Percentiles rank a stretch among this genome's conserved stretches.
phyloP scores from a whole-genome alignment of 176 grass and related monocot genomes.

The Eragrostis curvula region DNA sequence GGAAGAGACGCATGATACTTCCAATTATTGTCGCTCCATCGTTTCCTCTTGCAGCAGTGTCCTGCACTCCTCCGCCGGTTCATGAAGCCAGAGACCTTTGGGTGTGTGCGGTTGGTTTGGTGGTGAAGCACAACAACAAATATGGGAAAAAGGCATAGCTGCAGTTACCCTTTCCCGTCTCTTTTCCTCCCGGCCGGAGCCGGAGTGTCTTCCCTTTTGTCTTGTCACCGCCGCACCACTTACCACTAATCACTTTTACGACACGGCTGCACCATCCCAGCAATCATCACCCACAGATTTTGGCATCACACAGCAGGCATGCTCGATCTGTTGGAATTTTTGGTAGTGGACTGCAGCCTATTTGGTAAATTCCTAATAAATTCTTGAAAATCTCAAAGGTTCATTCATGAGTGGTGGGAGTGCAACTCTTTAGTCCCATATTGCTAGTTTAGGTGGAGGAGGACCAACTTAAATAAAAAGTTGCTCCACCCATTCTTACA shows the following conservation, averaged over 20 bases:
- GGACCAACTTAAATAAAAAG: too few species aligned
- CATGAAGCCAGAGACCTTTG: not conserved
- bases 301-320: not conserved
- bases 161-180: not conserved
- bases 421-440: too few species aligned
- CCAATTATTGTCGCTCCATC: slow-evolving; percentile 31
- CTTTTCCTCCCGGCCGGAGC: not conserved
- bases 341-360: too few species aligned
- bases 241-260: not conserved
- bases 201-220: slow-evolving; percentile 4
- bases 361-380: too few species aligned
- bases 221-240: slow-evolving; percentile 18
- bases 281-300: not conserved
- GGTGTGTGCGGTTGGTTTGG: not conserved
- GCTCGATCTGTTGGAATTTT: too few species aligned
- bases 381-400: too few species aligned
- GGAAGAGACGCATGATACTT: not conserved
- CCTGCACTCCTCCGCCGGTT: not conserved
- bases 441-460: too few species aligned
- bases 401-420: too few species aligned
- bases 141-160: not conserved
- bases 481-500: too few species aligned
- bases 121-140: not conserved
- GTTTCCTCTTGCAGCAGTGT: not conserved
- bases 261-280: not conserved